These are phyloP conservation scores for Alternaria sp. DNA, from an alignment of 2,329 filamentous ascomycete species.

Conservation along the genomic window DNA sequence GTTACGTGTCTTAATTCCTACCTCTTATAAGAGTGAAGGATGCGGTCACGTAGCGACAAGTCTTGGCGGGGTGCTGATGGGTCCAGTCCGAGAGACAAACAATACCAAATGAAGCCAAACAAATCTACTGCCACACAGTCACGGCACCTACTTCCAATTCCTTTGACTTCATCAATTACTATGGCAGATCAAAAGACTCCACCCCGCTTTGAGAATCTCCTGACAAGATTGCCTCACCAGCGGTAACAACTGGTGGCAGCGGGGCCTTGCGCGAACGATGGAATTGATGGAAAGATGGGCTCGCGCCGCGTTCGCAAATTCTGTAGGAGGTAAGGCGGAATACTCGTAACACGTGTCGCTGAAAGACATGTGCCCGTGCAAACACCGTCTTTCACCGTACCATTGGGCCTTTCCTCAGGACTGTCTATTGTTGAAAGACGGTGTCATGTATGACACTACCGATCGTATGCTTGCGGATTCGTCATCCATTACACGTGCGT, in stretches of 20 bases:
- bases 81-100: not conserved
- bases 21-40: not conserved
- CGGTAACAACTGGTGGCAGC: not conserved
- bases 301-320: not conserved
- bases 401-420: not conserved
- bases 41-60: not conserved
- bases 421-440: not conserved
- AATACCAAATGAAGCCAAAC: not conserved
- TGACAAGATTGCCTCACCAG: not conserved
- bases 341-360: not conserved
- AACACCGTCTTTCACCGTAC: not conserved
- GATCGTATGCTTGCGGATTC: not conserved
- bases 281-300: not conserved
- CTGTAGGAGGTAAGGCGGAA: not conserved
- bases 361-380: not conserved
- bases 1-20: not conserved
- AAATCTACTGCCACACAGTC: not conserved
- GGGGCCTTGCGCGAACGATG: not conserved
- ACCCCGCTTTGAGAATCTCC: not conserved
- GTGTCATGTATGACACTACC: not conserved
- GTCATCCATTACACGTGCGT: not conserved
- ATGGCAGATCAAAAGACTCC: not conserved
- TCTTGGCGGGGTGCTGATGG: not conserved
- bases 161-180: not conserved
- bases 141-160: not conserved